A percentile compares a stretch with the other conserved stretches of the same genome.
These are phyloP conservation scores for Aspergillus oerlinghausenensis DNA, from an alignment of 2,329 filamentous ascomycete genomes.

Conservation along the genomic window DNA sequence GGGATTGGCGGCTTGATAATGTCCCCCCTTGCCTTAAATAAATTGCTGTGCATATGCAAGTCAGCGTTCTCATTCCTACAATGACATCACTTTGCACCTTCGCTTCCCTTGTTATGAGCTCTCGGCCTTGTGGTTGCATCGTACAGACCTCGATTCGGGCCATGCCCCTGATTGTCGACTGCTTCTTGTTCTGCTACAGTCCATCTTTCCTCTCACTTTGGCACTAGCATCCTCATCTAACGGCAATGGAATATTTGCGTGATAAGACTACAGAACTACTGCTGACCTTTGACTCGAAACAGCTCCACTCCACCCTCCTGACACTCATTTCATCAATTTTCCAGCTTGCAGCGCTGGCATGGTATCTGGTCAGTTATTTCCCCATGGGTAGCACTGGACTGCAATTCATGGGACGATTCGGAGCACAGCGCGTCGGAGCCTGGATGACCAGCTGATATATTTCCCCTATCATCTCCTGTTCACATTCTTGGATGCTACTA, in stretches of 20 bases:
- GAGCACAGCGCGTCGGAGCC: constrained; percentile 73
- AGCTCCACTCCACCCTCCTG: constrained; percentile 80
- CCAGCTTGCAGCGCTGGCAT: constrained; percentile 76
- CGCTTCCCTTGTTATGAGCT: constrained; percentile 1
- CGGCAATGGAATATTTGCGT: background rate
- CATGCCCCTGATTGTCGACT: background rate
- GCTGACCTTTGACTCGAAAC: constrained; percentile 21
- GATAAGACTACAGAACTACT: background rate
- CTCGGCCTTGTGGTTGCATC: background rate
- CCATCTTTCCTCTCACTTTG: background rate
- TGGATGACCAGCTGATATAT: constrained; percentile 71
- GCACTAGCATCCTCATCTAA: background rate
- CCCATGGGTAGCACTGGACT: constrained; percentile 91
- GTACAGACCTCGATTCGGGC: background rate
- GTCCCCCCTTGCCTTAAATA: background rate
- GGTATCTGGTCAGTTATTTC: constrained; percentile 97
- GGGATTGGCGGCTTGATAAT: background rate
- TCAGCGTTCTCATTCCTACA: constrained; percentile 1
- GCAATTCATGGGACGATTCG: constrained; percentile 80
- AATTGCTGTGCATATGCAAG: background rate
- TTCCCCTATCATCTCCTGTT: background rate
- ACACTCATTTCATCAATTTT: constrained; percentile 79
- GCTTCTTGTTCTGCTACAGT: background rate
- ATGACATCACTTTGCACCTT: constrained; percentile 6
- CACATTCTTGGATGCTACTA: background rate